phyloP scores from a whole-genome alignment of 2,329 filamentous ascomycete species.

The Botrytis pseudocinerea region DNA sequence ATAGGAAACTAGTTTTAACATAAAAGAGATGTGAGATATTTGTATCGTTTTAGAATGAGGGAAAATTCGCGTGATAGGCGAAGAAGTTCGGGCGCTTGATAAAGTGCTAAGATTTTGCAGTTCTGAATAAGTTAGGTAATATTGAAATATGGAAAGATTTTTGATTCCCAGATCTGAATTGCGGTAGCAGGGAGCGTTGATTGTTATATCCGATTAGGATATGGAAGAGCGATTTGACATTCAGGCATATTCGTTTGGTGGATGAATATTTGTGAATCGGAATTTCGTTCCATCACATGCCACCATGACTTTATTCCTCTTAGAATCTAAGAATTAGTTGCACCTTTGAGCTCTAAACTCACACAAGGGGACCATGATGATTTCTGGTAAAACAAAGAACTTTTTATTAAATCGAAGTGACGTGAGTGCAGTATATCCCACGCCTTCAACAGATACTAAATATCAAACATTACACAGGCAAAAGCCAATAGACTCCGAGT shows the following conservation, averaged over 20 bases:
- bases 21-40: neutral
- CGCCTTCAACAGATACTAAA: neutral
- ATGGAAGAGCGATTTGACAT: neutral
- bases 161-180: neutral
- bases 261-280: neutral
- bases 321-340: neutral
- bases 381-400: neutral
- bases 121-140: neutral
- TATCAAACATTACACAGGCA: neutral
- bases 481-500: neutral
- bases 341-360: neutral
- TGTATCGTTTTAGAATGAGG: neutral
- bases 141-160: neutral
- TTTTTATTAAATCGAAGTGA: neutral
- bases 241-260: neutral
- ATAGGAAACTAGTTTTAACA: too few species aligned
- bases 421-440: neutral
- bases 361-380: neutral
- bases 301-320: fast-evolving
- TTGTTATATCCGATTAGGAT: neutral
- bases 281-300: neutral
- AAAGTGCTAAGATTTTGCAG: neutral
- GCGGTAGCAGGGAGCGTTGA: neutral
- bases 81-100: neutral
- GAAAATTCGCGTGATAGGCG: neutral